phyloP scores from a whole-genome alignment of 129 eudicot genomes.

The Saposhnikovia divaricata region DNA sequence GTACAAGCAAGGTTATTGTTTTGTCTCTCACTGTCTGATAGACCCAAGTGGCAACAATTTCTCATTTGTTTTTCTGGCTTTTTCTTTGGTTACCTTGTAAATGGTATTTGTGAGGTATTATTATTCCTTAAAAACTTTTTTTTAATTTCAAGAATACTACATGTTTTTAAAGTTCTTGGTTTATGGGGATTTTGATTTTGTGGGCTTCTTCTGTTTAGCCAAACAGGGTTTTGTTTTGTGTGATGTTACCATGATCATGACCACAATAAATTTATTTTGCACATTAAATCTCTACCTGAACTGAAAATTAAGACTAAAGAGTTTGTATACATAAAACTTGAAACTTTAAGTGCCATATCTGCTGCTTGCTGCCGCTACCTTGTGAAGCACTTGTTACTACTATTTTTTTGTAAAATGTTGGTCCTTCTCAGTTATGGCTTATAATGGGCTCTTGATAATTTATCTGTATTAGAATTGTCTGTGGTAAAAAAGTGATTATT shows the following conservation, averaged over 20 bases:
- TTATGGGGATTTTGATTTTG: neutral
- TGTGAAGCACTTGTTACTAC: neutral
- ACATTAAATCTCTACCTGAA: neutral
- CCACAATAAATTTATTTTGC: neutral
- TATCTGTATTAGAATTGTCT: neutral
- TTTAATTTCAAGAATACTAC: neutral
- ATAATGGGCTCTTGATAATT: neutral
- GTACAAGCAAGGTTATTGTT: constrained; percentile 29
- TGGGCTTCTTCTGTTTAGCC: neutral
- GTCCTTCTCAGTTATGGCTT: neutral
- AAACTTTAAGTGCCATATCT: neutral
- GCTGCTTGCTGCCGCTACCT: neutral
- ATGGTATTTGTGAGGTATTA: constrained; percentile 28
- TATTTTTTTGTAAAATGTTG: neutral
- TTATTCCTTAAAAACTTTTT: neutral
- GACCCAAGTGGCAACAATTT: constrained; percentile 34
- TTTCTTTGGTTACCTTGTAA: constrained; percentile 33
- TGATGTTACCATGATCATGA: neutral
- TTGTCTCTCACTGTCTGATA: constrained; percentile 17
- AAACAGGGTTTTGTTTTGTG: constrained; percentile 1
- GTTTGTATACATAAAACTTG: neutral
- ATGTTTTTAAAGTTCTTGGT: neutral
- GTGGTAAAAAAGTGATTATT: neutral
- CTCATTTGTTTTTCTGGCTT: constrained; percentile 37
- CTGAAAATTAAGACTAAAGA: neutral